phyloP scores from a whole-genome alignment of 176 grass and related monocot genomes.

The Eremochloa ophiuroides region DNA sequence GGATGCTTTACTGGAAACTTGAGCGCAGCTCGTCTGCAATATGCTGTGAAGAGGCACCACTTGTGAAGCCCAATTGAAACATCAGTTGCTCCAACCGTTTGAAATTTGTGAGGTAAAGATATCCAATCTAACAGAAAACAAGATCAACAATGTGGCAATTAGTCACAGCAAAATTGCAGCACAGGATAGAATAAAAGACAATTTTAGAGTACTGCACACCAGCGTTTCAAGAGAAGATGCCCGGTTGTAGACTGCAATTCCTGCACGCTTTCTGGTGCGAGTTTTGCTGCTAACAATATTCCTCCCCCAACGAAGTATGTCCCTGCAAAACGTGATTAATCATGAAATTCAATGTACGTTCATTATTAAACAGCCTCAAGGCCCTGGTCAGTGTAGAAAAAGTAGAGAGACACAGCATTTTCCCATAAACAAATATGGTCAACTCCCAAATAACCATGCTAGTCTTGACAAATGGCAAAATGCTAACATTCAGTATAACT shows the following conservation, averaged over 20 bases:
- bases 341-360: constrained; percentile 2
- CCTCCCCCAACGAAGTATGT: constrained; percentile 93
- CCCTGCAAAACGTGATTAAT: constrained; percentile 41
- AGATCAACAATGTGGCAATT: neutral
- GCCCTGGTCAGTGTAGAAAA: neutral
- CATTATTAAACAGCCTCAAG: neutral
- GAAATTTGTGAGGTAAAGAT: constrained; percentile 89
- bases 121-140: constrained; percentile 61
- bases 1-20: constrained; percentile 53
- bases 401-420: neutral
- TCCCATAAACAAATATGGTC: neutral
- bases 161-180: neutral
- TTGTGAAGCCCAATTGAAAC: constrained; percentile 91
- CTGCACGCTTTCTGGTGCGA: constrained; percentile 80
- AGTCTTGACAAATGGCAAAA: neutral
- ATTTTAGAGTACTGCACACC: constrained; percentile 34
- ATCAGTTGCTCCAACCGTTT: constrained; percentile 87
- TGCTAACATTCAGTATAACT: neutral
- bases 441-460: neutral
- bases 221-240: constrained; percentile 95
- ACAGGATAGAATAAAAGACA: neutral
- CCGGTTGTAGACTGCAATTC: constrained; percentile 80
- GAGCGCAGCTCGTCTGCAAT: constrained; percentile 70
- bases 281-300: constrained; percentile 95
- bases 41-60: constrained; percentile 73